phyloP scores from a whole-genome alignment of 169 alveolate genomes.

The Eimeria tenella region DNA sequence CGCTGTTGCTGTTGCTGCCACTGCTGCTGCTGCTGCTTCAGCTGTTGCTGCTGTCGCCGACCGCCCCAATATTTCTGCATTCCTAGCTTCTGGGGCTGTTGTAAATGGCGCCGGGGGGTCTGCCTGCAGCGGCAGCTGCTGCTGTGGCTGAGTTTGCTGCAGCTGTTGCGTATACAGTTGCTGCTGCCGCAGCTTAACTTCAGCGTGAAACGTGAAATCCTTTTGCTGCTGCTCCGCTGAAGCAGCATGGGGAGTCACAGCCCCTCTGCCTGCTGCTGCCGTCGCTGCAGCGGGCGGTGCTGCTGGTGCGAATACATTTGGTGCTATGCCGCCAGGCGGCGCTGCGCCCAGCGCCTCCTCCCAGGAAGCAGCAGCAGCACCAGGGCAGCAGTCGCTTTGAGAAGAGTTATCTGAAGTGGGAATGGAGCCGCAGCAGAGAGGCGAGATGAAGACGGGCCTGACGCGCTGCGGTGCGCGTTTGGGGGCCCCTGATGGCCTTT shows the following conservation, averaged over 20 bases:
- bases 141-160: background rate
- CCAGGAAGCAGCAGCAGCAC: conserved; percentile 4
- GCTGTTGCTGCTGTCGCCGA: conserved; percentile 10
- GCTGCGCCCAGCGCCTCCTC: conserved; percentile 2
- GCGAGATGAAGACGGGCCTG: background rate
- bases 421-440: conserved; percentile 38
- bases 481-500: background rate
- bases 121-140: background rate
- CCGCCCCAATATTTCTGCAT: background rate
- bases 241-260: background rate
- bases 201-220: background rate
- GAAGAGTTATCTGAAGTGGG: background rate
- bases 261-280: background rate
- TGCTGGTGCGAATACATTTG: background rate
- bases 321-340: background rate
- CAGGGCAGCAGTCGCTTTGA: background rate
- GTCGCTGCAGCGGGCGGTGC: conserved; percentile 8
- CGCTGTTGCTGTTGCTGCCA: background rate
- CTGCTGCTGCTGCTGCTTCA: conserved; percentile 1
- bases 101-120: too few relatives aligned
- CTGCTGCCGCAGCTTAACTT: background rate
- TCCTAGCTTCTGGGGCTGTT: background rate
- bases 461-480: background rate
- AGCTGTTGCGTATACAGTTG: background rate
- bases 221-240: background rate